Base-by-base conservation (phyloP, 2,329 filamentous ascomycete genomes). In the Thyridium curvatum region DNA sequence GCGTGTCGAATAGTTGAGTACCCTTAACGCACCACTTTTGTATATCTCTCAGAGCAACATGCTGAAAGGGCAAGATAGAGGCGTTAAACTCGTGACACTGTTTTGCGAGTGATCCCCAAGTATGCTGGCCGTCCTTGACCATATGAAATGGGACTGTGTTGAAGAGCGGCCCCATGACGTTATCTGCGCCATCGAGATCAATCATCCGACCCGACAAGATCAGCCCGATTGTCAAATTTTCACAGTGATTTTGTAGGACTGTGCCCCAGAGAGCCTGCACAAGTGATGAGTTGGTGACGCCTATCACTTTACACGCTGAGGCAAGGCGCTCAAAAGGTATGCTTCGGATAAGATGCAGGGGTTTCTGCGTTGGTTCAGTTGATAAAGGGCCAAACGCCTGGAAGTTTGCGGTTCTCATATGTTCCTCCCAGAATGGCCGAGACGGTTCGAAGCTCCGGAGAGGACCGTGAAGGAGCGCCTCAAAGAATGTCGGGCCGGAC, bases 141-240 rank as follows among this genome's bases (percentile, higher is more conserved):
- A 44, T 42, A 39, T 76, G 71, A 54, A 84, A 88, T 0, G 90
- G 88, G 2, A 96, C 66, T 0, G 89, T 95, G 54, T 96, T 96
- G 71, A 96, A 94, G 15, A 96, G 64, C 0, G 91, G 90, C 0
- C 90, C 91, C 32, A 93, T 74, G 1, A 86, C 76, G 16, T 69
- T 54, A 34, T 89, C 83, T 2, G 81, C 73, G 2, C 69, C 68
- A 8, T 82, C 71, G 12, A 88, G 62, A 32, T 85, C 76, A 4
- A 94, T 74, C 0, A 79, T 76, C 42, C 90, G 74, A 1, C 90
- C 91, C 7, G 89, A 93, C 0, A 86, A 73, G 12, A 96, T 73
- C 15, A 94, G 65, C 1, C 91, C 91, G 12, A 90, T 66, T 0
- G 77, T 75, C 2, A 74, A 61, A 7, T 44, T 18, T 4, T 18